phyloP scores from a whole-genome alignment of 306 rosid species.

The Cyamopsis tetragonoloba region DNA sequence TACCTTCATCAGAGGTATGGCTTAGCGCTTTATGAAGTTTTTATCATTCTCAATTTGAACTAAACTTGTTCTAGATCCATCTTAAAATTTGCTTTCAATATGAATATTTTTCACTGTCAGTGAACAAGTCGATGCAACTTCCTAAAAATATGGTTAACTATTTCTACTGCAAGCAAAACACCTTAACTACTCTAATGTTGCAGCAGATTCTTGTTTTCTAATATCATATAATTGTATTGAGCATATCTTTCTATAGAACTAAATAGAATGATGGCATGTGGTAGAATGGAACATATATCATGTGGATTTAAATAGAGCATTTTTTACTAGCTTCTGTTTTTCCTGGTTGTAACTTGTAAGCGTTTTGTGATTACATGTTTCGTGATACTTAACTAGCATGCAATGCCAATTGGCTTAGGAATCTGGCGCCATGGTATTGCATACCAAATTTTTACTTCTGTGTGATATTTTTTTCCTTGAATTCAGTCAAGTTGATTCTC shows the following conservation, averaged over 20 bases:
- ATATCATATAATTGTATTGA: conserved; percentile 3
- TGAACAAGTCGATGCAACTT: conserved; percentile 7
- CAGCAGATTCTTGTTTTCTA: not conserved
- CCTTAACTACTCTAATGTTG: conserved; percentile 10
- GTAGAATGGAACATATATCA: conserved; percentile 16
- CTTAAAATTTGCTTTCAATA: not conserved
- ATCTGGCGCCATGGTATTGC: conserved; percentile 4
- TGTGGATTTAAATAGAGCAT: not conserved
- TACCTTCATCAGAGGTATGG: conserved; percentile 79
- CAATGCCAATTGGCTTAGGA: conserved; percentile 1
- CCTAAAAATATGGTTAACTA: conserved; percentile 17
- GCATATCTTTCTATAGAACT: not conserved
- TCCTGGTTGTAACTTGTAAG: not conserved
- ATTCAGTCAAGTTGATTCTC: not conserved
- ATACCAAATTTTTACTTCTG: not conserved
- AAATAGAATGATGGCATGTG: conserved; percentile 7
- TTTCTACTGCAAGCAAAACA: not conserved
- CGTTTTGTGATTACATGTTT: not conserved
- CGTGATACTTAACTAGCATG: not conserved
- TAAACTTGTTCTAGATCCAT: conserved; percentile 1
- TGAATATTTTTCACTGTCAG: not conserved
- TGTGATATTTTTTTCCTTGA: conserved; percentile 15
- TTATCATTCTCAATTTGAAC: conserved; percentile 11
- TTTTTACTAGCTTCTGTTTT: not conserved
- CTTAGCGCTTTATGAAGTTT: conserved; percentile 11